Base-by-base conservation (phyloP, 768 basidiomycete species). In the Sutorius australiensis region DNA sequence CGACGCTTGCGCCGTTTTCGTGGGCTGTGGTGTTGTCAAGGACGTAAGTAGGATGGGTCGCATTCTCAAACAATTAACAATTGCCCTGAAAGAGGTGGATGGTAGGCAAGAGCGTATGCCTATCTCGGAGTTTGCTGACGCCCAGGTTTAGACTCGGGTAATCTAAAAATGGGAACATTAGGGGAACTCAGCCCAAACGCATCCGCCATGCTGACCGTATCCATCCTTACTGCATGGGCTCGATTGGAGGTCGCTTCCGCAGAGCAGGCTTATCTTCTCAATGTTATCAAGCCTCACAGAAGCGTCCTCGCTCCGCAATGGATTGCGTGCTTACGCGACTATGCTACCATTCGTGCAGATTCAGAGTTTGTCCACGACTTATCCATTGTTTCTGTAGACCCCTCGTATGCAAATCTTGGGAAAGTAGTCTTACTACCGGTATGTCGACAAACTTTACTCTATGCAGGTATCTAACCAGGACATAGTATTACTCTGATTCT, bases 171-270 rank as follows among this genome's bases (percentile, higher is more conserved):
- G 17, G 95, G 95, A 2, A 91, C 92, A 55, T 82, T 90, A 0
- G 83, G 83, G 16, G 86, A 95, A 63, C 76, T 95, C 11, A 91
- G 92, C 54, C 90, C 95, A 5, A 98, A 98, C 61, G 95, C 95
- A 3, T 90, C 93, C 0, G 87, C 93, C 36, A 95, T 97, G 91
- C 73, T 99, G 45, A 82, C 92, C 48, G 89, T 98, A 24, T 93
- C 95, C 1, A 89, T 91, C 1, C 73, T 98, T 34, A 89, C 93
- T 1, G 95, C 95, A 1, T 99, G 95, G 95, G 95, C 95, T 7
- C 87, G 95, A 65, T 76, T 99, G 14, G 83, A 92, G 63, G 80
- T 92, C 4, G 84, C 95, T 3, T 86, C 87, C 48, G 67, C 76
- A 0, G 76, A 81, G 31, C 92, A 94, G 62, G 60, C 68, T 2